Conservation (phyloP, 1,284 basidiomycete species). For the Papiliotrema laurentii region DNA sequence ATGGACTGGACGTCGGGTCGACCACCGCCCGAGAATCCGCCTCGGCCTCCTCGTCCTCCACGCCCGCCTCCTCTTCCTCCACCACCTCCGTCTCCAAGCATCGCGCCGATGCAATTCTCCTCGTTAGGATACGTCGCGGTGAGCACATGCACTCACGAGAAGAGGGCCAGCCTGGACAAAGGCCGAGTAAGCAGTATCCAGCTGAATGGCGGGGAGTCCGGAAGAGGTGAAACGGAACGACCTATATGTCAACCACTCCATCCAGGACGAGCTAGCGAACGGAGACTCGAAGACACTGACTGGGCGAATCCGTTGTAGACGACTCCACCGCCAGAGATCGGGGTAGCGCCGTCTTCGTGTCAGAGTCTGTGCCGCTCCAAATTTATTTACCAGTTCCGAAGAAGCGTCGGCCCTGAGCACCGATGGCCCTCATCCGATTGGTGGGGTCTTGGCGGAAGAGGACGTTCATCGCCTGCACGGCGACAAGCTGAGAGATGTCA, state of each 20-base stretch:
- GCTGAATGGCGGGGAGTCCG: conserved; percentile 31
- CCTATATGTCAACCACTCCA: conserved; percentile 10
- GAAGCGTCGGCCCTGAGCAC: conserved; percentile 43
- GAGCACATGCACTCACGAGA: conserved; percentile 19
- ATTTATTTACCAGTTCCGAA: conserved; percentile 34
- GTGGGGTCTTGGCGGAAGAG: conserved; percentile 41
- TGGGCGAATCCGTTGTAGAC: conserved; percentile 46
- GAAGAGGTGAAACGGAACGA: conserved; percentile 37
- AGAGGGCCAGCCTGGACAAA: conserved; percentile 42
- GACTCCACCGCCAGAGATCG: conserved; percentile 36
- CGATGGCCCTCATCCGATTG: conserved; percentile 34
- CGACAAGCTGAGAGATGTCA: conserved; percentile 24
- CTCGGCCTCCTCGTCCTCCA: conserved; percentile 11
- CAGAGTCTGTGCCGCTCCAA: not conserved
- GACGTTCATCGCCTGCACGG: conserved; percentile 43
- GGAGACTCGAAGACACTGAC: conserved; percentile 18
- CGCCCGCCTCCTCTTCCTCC: conserved; percentile 21
- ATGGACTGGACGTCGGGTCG: conserved; percentile 22
- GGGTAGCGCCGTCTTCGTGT: conserved; percentile 26
- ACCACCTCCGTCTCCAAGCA: conserved; percentile 33
- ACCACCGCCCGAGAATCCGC: conserved; percentile 14
- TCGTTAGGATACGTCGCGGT: not conserved
- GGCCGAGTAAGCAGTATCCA: conserved; percentile 47
- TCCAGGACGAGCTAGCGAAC: conserved; percentile 2
- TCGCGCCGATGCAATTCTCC: conserved; percentile 27